Evolutionary conservation across 192 early-diverging fungal species (phyloP), one percentile per base, ranked within the genome.

Genomic region (Linnemannia hyalina): DNA sequence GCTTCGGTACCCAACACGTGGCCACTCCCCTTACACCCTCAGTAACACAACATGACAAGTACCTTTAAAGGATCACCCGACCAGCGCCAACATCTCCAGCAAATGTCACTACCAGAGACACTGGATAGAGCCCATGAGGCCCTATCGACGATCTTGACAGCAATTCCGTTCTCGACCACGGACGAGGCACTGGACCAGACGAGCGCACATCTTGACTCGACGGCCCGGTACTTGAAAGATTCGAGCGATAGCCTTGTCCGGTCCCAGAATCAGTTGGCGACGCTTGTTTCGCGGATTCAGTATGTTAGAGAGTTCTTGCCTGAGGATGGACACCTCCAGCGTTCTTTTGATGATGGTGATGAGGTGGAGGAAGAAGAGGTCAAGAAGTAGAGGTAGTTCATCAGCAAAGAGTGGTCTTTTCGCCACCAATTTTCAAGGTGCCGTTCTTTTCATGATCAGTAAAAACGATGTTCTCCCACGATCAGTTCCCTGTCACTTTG

Each of bases 251-350:
- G 54, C 44, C 20, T 81, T 49, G 52, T 49, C 23, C 68, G 68
- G 9, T 26, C 73, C 0, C 80, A 75, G 32, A 22, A 49, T 2
- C 74, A 75, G 20, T 26, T 81, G 16, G 68, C 74, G 44, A 40
- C 74, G 16, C 60, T 81, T 23, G 52, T 81, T 4, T 49, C 10
- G 10, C 49, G 42, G 49, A 81, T 81, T 36, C 74, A 81, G 44
- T n/a, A 81, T 38, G 80, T 73, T 11, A 38, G 70, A 23, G 80
- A 81, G 32, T 81, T 81, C 26, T 70, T 81, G 35, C 73, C 80
- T 1, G 42, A 71, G 60, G 11, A 29, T 65, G 60, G 60, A 65
- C 60, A 35, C 13, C 10, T 32, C 29, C 29, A 32, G 9, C 10
- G 11, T 32, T 65, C 13, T 65, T 15, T 2, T 32, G 29, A 32